These are phyloP conservation scores for Trametes hirsuta DNA, from an alignment of 1,284 basidiomycete species.

Conservation along the genomic window DNA sequence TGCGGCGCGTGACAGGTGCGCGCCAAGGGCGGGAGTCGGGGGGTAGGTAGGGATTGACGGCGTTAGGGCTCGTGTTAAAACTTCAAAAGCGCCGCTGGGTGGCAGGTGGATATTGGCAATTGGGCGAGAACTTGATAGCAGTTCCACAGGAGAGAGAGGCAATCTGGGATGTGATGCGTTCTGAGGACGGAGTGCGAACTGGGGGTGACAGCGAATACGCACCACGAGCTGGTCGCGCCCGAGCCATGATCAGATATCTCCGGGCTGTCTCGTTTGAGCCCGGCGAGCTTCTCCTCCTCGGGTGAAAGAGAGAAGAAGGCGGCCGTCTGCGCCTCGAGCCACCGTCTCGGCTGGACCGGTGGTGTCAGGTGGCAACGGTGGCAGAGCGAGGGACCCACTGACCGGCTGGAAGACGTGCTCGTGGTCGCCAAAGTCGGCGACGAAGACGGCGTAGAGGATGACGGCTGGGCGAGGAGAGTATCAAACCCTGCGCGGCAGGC, in stretches of 20 bases:
- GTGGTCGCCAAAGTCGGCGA: constrained; percentile 66
- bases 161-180: not conserved
- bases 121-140: not conserved
- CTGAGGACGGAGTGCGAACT: not conserved
- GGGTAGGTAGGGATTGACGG: too few species aligned
- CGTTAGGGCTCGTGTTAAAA: too few species aligned
- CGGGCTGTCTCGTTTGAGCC: constrained; percentile 7
- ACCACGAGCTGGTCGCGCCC: not conserved
- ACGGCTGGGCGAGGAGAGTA: constrained; percentile 41
- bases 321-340: constrained; percentile 37
- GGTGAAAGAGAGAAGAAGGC: constrained; percentile 41
- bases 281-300: constrained; percentile 36
- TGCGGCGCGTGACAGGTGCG: too few species aligned
- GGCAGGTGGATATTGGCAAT: too few species aligned
- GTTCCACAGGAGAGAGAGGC: too few species aligned
- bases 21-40: too few species aligned
- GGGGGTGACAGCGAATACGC: not conserved
- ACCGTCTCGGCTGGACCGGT: constrained; percentile 36
- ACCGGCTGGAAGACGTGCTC: constrained; percentile 75
- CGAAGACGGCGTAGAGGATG: constrained; percentile 59
- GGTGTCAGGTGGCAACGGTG: constrained; percentile 5
- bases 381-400: constrained; percentile 30
- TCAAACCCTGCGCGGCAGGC: not conserved
- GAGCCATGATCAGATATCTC: not conserved
- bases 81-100: too few species aligned